Percentiles rank a stretch among this genome's conserved stretches.
These are phyloP conservation scores for Phaeoacremonium minimum DNA, from an alignment of 2,329 filamentous ascomycete species.

Conservation along the genomic window DNA sequence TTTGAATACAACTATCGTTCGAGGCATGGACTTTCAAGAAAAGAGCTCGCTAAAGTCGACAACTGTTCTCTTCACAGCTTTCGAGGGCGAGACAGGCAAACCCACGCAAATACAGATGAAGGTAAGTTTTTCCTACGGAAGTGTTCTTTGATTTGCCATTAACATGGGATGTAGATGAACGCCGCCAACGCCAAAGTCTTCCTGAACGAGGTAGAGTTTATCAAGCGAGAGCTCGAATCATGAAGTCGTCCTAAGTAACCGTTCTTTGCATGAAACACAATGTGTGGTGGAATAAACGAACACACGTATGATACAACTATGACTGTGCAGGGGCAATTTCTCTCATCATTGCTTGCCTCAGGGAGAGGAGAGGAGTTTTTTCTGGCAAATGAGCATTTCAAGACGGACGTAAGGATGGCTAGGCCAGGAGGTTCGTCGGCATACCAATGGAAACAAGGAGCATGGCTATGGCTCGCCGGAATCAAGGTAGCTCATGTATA, in stretches of 20 bases:
- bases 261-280: too few species aligned
- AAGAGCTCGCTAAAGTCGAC: constrained; percentile 70
- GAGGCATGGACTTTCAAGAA: constrained; percentile 74
- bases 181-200: constrained; percentile 48
- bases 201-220: constrained; percentile 40
- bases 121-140: constrained; percentile 34
- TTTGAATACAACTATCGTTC: constrained; percentile 77
- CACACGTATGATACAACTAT: too few species aligned
- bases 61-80: constrained; percentile 62
- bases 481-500: too few species aligned
- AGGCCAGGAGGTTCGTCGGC: too few species aligned
- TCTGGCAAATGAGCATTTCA: constrained; percentile 1
- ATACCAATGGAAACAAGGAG: too few species aligned
- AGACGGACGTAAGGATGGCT: background rate
- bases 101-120: constrained; percentile 58
- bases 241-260: constrained; percentile 7
- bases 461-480: too few species aligned
- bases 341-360: background rate
- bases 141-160: background rate
- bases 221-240: constrained; percentile 42
- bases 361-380: background rate
- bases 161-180: constrained; percentile 41
- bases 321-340: too few species aligned
- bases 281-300: too few species aligned
- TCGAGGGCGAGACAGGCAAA: constrained; percentile 50